Base-by-base conservation (phyloP, 2,329 filamentous ascomycete genomes). In the Colletotrichum navitas region DNA sequence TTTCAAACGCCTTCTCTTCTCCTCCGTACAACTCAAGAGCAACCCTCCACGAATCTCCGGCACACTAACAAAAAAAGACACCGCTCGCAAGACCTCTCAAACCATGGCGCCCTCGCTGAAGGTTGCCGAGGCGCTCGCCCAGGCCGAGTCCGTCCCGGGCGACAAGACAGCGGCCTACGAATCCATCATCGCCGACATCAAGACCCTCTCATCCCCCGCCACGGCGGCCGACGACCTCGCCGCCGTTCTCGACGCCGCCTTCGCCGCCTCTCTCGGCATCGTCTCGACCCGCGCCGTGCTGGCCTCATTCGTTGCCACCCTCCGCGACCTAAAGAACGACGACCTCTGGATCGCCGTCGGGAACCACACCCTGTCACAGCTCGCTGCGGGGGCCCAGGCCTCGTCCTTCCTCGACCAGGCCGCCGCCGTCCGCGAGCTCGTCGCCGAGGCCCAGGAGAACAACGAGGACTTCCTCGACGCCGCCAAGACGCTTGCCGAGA, bases 361-460 rank as follows among this genome's bases (percentile, higher is more conserved):
- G 76, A 87, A 89, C 77, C 90, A 92, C 79, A 88, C 93, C n/a
- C 87, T 97, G 52, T 83, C 86, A 62, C 85, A 90, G 54, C 87
- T 98, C 63, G 78, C 83, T 80, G 87, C 54, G 34, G 54, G 54
- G 10, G n/a, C 79, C 82, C 92, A 80, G 84, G 71, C 79, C 51
- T 91, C 82, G 82, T 92, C 79, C 41, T 96, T 94, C 78, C 91
- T 96, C 81, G 95, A 98, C 80, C 94, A 97, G 81, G 90, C 93
- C 76, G 93, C 92, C 7, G 85, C 89, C 55, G 86, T 98, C 65
- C 93, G 94, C 74, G 91, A 95, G 78, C 89, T 94, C 65, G 87
- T 97, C 24, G 95, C 95, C 26, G 90, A 93, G 71, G 94, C 94
- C 16, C 92, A 96, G 83, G 94, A 98, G 82, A 83, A 84, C 68